Conservation (phyloP, 176 grass and related monocot genomes). For the Oryza rufipogon region DNA sequence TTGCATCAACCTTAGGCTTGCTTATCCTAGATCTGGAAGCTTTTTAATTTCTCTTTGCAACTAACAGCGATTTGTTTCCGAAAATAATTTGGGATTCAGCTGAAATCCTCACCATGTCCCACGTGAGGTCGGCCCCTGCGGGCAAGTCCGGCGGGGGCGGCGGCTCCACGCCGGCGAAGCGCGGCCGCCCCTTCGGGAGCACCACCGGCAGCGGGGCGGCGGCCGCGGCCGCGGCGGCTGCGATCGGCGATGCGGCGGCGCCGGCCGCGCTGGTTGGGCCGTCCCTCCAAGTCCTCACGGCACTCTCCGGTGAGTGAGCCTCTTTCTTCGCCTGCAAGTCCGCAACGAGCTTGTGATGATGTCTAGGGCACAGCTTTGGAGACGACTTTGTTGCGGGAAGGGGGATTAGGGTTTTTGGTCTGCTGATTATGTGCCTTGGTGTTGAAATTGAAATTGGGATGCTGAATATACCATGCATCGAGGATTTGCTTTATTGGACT, state of each 20-base stretch:
- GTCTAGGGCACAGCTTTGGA: slow-evolving; percentile 10
- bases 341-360: background rate
- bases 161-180: slow-evolving; percentile 74
- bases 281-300: slow-evolving; percentile 73
- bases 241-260: slow-evolving; percentile 55
- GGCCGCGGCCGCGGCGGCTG: slow-evolving; percentile 11
- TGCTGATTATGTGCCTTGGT: background rate
- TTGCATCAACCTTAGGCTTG: too few species aligned
- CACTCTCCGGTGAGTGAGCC: slow-evolving; percentile 68
- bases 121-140: slow-evolving; percentile 30
- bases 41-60: too few species aligned
- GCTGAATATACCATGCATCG: background rate
- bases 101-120: slow-evolving; percentile 70
- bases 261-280: slow-evolving; percentile 75
- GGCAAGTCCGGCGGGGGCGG: slow-evolving; percentile 71
- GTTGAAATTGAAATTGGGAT: background rate
- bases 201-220: slow-evolving; percentile 55
- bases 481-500: background rate
- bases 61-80: background rate
- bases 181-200: slow-evolving; percentile 85
- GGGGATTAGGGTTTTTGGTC: background rate
- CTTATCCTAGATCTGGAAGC: background rate
- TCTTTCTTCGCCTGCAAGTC: background rate
- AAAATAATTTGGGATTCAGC: background rate
- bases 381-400: background rate